A percentile compares a stretch with the other conserved stretches of the same genome.
phyloP scores from a whole-genome alignment of 257 asterid genomes.

The Prunella vulgaris region DNA sequence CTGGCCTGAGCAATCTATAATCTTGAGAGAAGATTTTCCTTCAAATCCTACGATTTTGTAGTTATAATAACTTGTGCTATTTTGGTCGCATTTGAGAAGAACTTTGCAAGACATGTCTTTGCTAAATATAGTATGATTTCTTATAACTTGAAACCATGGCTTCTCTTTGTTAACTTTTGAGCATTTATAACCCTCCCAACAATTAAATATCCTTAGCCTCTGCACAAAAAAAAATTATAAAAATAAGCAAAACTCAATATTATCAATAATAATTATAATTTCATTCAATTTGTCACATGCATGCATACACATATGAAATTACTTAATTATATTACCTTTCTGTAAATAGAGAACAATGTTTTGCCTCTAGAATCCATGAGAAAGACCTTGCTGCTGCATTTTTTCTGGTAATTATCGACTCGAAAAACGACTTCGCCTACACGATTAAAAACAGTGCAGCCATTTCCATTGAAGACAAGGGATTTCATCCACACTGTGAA shows the following conservation, averaged over 20 bases:
- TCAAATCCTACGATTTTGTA: constrained; percentile 38
- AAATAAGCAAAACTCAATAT: not conserved
- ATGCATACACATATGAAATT: not conserved
- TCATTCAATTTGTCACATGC: not conserved
- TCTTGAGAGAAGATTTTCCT: constrained; percentile 47
- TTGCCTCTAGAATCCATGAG: constrained; percentile 70
- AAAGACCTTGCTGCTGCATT: constrained; percentile 43
- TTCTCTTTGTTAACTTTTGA: constrained; percentile 25
- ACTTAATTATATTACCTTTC: constrained; percentile 43
- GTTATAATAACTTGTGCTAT: constrained; percentile 21
- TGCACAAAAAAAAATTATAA: constrained; percentile 16
- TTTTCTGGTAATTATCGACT: constrained; percentile 70
- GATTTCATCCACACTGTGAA: constrained; percentile 88
- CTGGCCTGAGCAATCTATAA: constrained; percentile 40
- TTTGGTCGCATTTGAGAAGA: constrained; percentile 25
- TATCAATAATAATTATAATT: too few relatives aligned
- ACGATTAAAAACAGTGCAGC: constrained; percentile 69
- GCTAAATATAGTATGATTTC: constrained; percentile 29
- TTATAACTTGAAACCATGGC: constrained; percentile 53
- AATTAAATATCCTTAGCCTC: constrained; percentile 36
- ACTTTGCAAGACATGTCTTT: constrained; percentile 35
- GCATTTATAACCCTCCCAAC: constrained; percentile 58
- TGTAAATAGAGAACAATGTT: constrained; percentile 54
- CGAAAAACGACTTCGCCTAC: constrained; percentile 62
- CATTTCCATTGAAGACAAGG: constrained; percentile 68